Base-by-base conservation (phyloP, 306 rosid genomes). In the Quercus gilva region DNA sequence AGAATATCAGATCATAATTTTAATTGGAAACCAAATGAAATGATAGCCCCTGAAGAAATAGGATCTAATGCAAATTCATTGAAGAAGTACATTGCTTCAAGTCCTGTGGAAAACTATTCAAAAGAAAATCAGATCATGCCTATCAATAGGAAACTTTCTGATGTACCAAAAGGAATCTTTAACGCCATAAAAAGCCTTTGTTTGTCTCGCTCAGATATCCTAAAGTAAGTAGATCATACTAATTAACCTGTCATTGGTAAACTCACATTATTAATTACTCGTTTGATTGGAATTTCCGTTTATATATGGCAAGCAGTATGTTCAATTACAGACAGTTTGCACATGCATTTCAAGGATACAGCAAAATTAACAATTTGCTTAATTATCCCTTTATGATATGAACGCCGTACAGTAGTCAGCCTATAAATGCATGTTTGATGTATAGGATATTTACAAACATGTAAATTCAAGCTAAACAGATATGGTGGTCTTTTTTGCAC, bases 151-250 rank as follows among this genome's bases (percentile, higher is more conserved):
- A 80, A 75, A 79, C 81, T 71, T 73, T 76, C 87, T 49, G 63
- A 75, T 33, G 79, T 85, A 14, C 94, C 97, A 14, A 76, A 75
- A 31, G 86, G 81, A 78, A 88, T 93, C 64, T 86, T 84, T 45
- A 88, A 87, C 18, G 86, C 89, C 14, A 82, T 95, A 33, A 89
- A 81, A 71, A 86, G 75, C 80, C 98, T 95, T 84, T 91, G 86
- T 29, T 73, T 95, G 81, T 89, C 98, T 78, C 98, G 99, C 80
- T 75, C 83, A 17, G 89, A 93, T 76, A 84, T 95, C 65, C 80
- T 91, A 69, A 91, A 86, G 99, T 95, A 87, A 89, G 99, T 86
- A 71, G 78, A 67, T 63, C 79, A 53, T 37, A 71, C 77, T 64
- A 33, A 37, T 67, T 74, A 41, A 45, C 43, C 76, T 71, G 20